These are phyloP conservation scores for Rauvolfia tetraphylla DNA, from an alignment of 257 asterid species.

Conservation along the genomic window DNA sequence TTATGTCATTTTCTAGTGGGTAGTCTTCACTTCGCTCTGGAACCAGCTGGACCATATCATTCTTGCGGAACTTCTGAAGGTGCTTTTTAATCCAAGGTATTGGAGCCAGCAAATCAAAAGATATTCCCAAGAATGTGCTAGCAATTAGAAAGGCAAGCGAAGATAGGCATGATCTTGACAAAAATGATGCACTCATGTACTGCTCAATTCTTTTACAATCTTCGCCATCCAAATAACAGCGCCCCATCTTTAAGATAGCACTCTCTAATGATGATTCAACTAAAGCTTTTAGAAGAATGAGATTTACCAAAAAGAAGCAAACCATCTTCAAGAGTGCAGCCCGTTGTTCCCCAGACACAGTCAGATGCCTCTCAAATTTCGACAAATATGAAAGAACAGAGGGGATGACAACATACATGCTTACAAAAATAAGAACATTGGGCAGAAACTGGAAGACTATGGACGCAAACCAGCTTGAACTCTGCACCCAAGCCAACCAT, in stretches of 20 bases:
- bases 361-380: conserved; percentile 85
- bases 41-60: conserved; percentile 94
- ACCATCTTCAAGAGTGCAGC: conserved; percentile 95
- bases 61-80: conserved; percentile 74
- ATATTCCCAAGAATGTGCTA: conserved; percentile 91
- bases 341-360: conserved; percentile 93
- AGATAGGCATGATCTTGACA: conserved; percentile 88
- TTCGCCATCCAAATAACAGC: conserved; percentile 95
- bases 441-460: conserved; percentile 92
- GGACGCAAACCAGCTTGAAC: conserved; percentile 91
- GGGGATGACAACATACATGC: conserved; percentile 92
- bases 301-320: conserved; percentile 92
- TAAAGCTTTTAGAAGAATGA: conserved; percentile 81
- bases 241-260: conserved; percentile 79
- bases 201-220: conserved; percentile 92
- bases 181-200: conserved; percentile 70
- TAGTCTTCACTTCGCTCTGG: conserved; percentile 81
- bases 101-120: conserved; percentile 88
- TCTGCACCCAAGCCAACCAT: conserved; percentile 93
- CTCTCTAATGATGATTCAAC: conserved; percentile 89
- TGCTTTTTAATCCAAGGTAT: conserved; percentile 96
- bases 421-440: conserved; percentile 81
- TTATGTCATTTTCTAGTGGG: conserved; percentile 55
- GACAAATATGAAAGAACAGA: conserved; percentile 93
- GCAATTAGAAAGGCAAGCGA: conserved; percentile 89